Percentiles rank a stretch among this genome's conserved stretches.
Evolutionary conservation across 345 rosid genomes (phyloP).

Genomic region (Eucalyptus pauciflora): DNA sequence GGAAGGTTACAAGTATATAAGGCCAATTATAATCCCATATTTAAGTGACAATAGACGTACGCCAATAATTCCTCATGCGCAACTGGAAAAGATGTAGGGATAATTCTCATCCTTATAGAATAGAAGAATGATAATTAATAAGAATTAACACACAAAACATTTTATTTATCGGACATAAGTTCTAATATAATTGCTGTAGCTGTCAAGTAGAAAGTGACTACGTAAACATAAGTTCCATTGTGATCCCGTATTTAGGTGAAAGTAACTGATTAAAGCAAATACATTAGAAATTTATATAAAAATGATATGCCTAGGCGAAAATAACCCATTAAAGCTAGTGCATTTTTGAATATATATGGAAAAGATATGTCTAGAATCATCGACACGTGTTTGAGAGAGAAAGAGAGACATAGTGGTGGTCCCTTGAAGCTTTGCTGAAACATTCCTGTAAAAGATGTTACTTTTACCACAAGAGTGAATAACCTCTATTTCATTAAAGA

Average conservation of each 20-base stretch:
- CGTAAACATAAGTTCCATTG: background rate
- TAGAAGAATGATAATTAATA: background rate
- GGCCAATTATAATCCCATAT: background rate
- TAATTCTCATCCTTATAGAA: background rate
- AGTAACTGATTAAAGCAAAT: background rate
- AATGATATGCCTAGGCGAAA: background rate
- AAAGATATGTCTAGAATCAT: background rate
- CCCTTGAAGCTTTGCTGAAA: background rate
- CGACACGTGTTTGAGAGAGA: background rate
- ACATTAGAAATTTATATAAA: background rate
- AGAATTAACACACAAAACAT: background rate
- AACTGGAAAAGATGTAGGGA: background rate
- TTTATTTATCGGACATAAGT: background rate
- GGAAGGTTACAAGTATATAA: background rate
- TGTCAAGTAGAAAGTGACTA: background rate
- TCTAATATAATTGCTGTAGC: background rate
- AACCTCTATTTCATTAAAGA: background rate
- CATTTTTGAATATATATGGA: background rate
- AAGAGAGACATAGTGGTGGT: background rate
- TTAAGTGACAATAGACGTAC: rapidly evolving
- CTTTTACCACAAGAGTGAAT: background rate
- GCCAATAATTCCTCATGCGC: background rate
- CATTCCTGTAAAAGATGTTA: background rate
- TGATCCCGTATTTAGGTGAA: background rate
- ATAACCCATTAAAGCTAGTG: background rate